Percentiles rank a stretch among this genome's conserved stretches.
phyloP scores from a whole-genome alignment of 306 rosid species.

The Vigna unguiculata region DNA sequence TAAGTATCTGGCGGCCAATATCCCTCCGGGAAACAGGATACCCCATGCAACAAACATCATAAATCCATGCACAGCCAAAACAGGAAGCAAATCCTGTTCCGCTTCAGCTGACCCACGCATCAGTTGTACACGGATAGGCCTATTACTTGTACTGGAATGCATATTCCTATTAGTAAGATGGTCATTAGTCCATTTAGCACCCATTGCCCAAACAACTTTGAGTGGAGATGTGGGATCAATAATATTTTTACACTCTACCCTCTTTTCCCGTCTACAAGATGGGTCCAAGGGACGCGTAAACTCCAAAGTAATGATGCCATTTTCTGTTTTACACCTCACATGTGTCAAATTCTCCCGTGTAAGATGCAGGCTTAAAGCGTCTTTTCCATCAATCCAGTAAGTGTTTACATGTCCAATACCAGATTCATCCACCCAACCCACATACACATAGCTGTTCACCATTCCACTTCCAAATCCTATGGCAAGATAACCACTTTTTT shows the following conservation, averaged over 20 bases:
- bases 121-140: conserved; percentile 74
- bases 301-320: conserved; percentile 80
- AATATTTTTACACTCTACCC: conserved; percentile 76
- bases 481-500: conserved; percentile 94
- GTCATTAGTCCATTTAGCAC: conserved; percentile 72
- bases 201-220: conserved; percentile 95
- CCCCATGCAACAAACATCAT: conserved; percentile 99
- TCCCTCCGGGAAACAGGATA: conserved; percentile 89
- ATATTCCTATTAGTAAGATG: conserved; percentile 73
- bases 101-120: conserved; percentile 94
- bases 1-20: conserved; percentile 83
- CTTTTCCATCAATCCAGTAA: conserved; percentile 89
- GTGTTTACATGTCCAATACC: conserved; percentile 73
- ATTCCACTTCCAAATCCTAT: conserved; percentile 85
- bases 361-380: conserved; percentile 67
- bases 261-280: conserved; percentile 59
- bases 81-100: conserved; percentile 90
- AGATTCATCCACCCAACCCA: conserved; percentile 80
- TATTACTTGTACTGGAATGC: conserved; percentile 82
- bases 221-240: conserved; percentile 86
- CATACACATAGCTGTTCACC: conserved; percentile 79
- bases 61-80: conserved; percentile 90
- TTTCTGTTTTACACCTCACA: conserved; percentile 85
- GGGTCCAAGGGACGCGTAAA: conserved; percentile 89
- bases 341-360: conserved; percentile 76